Base-by-base conservation (phyloP, 2,329 filamentous ascomycete genomes). In the Cladosporium austrohemisphaericum region DNA sequence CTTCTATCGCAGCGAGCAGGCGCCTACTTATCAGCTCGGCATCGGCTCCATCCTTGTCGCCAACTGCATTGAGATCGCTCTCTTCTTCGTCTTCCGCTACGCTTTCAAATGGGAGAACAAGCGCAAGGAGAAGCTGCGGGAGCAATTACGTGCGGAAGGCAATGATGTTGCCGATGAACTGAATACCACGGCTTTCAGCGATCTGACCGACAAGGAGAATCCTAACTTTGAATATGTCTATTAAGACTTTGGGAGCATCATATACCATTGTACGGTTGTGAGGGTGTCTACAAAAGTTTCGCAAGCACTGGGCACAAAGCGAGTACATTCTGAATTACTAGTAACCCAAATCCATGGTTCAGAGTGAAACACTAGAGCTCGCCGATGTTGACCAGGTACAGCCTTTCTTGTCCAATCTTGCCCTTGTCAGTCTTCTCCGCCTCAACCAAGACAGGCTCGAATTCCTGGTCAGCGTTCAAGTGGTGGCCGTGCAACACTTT, bases 1-100 rank as follows among this genome's bases (percentile, higher is more conserved):
- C 63, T 83, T 84, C 66, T 84, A 82, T 63, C 75, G 76, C 43
- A 65, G 72, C 0, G 59, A 70, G n/a, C 78, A 84, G 54, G 69
- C 71, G 2, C 76, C 76, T 3, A 64, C 60, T 1, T 79, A 79
- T 43, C 43, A 61, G 18, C 67, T 32, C 9, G 41, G 41, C 14
- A 41, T 41, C 14, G 40, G 40, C 3, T 41, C 40, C 1, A 41
- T 41, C 18, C 18, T 41, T 18, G 40, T 41, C 5, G 40, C 40
- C 16, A 41, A 41, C 16, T 41, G 40, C 16, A 41, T 41, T 5
- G 40, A 32, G 40, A 16, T 41, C 9, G 40, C 40, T 2, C 10
- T 41, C 7, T 41, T 41, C 40, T 41, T 41, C 13, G 11, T 41
- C 2, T 26, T 41, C n/a, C 40, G 40, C 10, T 41, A 41, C 16